Conservation (phyloP, 306 rosid genomes). For the Malus asiatica region DNA sequence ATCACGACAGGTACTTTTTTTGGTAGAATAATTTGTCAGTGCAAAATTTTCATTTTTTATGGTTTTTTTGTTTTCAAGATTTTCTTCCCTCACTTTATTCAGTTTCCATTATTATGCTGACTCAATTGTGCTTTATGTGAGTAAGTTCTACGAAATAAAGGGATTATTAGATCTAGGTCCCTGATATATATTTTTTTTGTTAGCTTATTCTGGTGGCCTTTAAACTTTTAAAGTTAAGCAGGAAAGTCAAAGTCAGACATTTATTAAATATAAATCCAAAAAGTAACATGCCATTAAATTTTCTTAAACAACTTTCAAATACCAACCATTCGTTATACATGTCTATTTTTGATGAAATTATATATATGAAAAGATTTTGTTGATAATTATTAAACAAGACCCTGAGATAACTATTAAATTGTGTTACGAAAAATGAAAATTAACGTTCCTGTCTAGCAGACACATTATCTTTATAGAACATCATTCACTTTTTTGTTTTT, state of each 20-base stretch:
- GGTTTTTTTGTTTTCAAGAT: neutral
- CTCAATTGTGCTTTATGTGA: neutral
- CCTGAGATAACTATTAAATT: neutral
- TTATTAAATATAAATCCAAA: neutral
- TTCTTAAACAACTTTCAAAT: neutral
- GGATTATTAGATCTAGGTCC: neutral
- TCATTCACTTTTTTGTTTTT: neutral
- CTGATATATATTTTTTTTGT: neutral
- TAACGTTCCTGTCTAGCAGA: neutral
- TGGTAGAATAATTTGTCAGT: neutral
- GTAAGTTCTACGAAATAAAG: neutral
- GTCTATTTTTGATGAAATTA: neutral
- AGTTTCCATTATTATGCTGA: neutral
- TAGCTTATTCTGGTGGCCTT: neutral
- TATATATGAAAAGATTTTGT: neutral
- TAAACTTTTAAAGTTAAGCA: neutral
- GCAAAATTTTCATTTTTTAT: neutral
- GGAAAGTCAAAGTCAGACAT: neutral
- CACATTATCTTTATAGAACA: neutral
- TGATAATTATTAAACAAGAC: neutral
- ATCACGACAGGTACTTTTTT: conserved; percentile 57
- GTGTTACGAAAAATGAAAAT: no score
- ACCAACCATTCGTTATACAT: neutral
- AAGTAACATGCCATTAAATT: neutral
- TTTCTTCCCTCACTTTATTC: neutral